phyloP scores from a whole-genome alignment of 108 stramenopile species.

The Pinguiococcus pyrenoidosus region DNA sequence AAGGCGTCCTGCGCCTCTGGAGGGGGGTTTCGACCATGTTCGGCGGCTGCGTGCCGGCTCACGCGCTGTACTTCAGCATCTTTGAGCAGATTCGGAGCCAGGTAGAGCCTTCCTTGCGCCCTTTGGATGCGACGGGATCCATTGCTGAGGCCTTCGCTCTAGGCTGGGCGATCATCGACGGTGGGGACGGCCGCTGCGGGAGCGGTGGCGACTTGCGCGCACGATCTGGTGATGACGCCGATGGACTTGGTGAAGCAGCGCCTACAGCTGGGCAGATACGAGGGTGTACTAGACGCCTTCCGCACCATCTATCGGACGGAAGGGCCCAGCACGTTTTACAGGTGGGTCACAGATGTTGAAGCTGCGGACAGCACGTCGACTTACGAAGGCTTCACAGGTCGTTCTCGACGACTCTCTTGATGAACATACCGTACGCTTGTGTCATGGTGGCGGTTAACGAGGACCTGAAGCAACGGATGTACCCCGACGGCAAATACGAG shows the following conservation, averaged over 20 bases:
- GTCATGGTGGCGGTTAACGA: conserved; percentile 92
- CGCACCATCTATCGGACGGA: conserved; percentile 37
- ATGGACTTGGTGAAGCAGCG: conserved; percentile 98
- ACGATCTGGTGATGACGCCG: conserved; percentile 90
- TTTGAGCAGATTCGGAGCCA: conserved; percentile 49
- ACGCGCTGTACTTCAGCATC: conserved; percentile 86
- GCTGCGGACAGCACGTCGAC: not conserved
- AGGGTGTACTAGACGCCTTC: conserved; percentile 49
- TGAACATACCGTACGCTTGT: conserved; percentile 93
- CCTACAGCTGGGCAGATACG: conserved; percentile 90
- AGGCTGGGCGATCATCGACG: conserved; percentile 14
- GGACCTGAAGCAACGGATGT: conserved; percentile 45
- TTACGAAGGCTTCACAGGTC: not conserved
- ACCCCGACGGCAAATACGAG: conserved; percentile 17
- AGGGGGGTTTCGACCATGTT: conserved; percentile 87
- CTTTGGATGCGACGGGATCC: not conserved
- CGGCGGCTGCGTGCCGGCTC: conserved; percentile 89
- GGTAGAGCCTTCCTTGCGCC: conserved; percentile 15
- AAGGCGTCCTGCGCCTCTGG: conserved; percentile 65
- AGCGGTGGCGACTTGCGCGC: conserved; percentile 64
- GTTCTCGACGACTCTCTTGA: conserved; percentile 74
- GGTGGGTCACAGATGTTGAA: not conserved
- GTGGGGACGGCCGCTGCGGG: conserved; percentile 58
- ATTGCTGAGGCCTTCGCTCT: conserved; percentile 16
- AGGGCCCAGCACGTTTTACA: conserved; percentile 35